phyloP scores from a whole-genome alignment of 352 stramenopile species.

The Phytophthora pinifolia region DNA sequence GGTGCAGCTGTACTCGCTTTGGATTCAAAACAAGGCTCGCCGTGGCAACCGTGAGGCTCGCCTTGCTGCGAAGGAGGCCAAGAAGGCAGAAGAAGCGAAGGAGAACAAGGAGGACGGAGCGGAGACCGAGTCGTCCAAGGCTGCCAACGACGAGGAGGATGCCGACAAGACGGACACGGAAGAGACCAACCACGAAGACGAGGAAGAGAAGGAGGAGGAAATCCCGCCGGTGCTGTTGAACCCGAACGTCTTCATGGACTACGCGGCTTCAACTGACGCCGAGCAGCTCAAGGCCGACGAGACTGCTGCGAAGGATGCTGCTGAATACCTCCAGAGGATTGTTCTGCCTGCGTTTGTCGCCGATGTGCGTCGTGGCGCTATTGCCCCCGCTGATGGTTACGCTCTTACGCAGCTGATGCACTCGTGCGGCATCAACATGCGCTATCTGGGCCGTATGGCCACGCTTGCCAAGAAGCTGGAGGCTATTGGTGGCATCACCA shows the following conservation, averaged over 20 bases:
- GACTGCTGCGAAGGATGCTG: slow-evolving; percentile 62
- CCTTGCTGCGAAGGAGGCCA: slow-evolving; percentile 47
- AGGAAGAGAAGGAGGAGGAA: slow-evolving; percentile 51
- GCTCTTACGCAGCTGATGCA: slow-evolving; percentile 94
- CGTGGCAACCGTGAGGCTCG: slow-evolving; percentile 55
- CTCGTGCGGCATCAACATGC: slow-evolving; percentile 96
- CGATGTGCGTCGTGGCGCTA: slow-evolving; percentile 80
- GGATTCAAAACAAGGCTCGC: slow-evolving; percentile 86
- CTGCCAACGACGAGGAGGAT: slow-evolving; percentile 25
- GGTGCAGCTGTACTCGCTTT: slow-evolving; percentile 89
- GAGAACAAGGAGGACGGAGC: slow-evolving; percentile 23
- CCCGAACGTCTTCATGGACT: slow-evolving; percentile 90
- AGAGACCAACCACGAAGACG: slow-evolving; percentile 14
- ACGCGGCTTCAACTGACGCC: slow-evolving; percentile 72
- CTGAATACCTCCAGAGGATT: slow-evolving; percentile 84
- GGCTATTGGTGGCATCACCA: slow-evolving; percentile 80
- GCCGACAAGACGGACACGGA: slow-evolving; percentile 27
- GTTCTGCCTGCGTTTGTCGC: slow-evolving; percentile 85
- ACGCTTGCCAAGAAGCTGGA: slow-evolving; percentile 90
- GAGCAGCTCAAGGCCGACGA: slow-evolving; percentile 74
- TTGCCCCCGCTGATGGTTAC: slow-evolving; percentile 88
- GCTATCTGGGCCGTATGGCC: slow-evolving; percentile 94
- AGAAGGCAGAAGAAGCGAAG: slow-evolving; percentile 41
- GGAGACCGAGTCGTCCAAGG: slow-evolving; percentile 34
- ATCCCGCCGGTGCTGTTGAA: slow-evolving; percentile 75